Evolutionary conservation across 1,284 basidiomycete species (phyloP).

Genomic region (Boletus albobrunnescens): DNA sequence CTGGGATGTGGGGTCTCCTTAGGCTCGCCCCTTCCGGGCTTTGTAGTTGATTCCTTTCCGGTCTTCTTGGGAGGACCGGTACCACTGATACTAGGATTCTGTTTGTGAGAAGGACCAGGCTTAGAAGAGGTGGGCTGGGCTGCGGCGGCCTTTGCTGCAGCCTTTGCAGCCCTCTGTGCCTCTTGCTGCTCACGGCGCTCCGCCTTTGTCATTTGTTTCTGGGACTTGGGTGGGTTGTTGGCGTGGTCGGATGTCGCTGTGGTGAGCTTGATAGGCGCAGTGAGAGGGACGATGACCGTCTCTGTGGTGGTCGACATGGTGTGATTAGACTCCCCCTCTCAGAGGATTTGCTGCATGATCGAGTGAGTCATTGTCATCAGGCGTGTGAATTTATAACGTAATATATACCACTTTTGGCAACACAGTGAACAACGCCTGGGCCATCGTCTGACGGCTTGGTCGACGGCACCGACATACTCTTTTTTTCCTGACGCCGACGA

Average conservation of each 20-base stretch:
- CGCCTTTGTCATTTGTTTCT: conserved; percentile 73
- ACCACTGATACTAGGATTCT: conserved; percentile 17
- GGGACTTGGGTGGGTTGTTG: conserved; percentile 34
- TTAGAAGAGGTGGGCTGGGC: conserved; percentile 20
- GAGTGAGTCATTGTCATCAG: conserved; percentile 14
- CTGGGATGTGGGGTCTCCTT: conserved; percentile 20
- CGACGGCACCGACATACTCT: neutral
- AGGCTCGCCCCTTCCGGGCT: conserved; percentile 22
- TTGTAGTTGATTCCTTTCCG: conserved; percentile 15
- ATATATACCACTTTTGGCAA: conserved; percentile 15
- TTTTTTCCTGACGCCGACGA: conserved; percentile 1
- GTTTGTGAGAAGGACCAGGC: conserved; percentile 17
- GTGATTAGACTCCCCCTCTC: neutral
- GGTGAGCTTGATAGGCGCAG: conserved; percentile 22
- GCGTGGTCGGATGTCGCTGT: too few relatives aligned
- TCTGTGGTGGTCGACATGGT: conserved; percentile 29
- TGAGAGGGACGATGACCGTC: conserved; percentile 16
- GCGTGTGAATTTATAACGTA: conserved; percentile 29
- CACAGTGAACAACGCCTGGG: neutral
- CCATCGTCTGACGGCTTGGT: neutral
- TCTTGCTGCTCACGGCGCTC: conserved; percentile 79
- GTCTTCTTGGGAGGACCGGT: conserved; percentile 20
- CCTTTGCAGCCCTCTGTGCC: conserved; percentile 73
- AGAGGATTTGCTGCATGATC: too few relatives aligned
- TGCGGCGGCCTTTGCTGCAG: conserved; percentile 27